These are phyloP conservation scores for Bassia scoparia DNA, from an alignment of 148 eudicot genomes.

Conservation along the genomic window DNA sequence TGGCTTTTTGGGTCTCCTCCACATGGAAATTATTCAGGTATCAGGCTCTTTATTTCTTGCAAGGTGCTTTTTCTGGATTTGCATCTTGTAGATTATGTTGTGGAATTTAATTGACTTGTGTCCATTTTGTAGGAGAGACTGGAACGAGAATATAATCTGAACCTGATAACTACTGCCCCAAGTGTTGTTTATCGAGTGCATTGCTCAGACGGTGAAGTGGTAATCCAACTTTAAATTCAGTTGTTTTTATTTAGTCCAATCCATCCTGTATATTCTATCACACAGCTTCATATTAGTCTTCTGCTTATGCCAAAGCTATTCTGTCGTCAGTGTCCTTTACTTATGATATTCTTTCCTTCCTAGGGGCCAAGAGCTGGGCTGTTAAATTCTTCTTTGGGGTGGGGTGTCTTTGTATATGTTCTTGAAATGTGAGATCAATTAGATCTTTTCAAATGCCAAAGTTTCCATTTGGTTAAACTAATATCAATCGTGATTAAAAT, in stretches of 20 bases:
- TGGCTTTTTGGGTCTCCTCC: slow-evolving; percentile 96
- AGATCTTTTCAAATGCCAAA: neutral
- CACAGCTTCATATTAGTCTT: neutral
- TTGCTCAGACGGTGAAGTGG: slow-evolving; percentile 69
- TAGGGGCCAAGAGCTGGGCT: neutral
- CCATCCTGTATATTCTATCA: no score
- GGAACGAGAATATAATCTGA: slow-evolving; percentile 90
- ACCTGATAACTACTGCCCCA: slow-evolving; percentile 94
- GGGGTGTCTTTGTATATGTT: neutral
- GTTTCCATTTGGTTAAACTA: neutral
- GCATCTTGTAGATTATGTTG: neutral
- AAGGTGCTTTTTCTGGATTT: slow-evolving; percentile 3
- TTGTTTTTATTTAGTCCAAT: neutral
- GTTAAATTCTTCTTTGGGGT: neutral
- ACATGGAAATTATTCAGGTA: slow-evolving; percentile 99
- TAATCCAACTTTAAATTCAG: slow-evolving; percentile 30
- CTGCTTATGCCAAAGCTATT: neutral
- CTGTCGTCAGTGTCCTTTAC: neutral
- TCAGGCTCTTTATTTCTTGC: neutral
- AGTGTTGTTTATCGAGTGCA: slow-evolving; percentile 92
- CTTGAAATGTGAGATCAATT: neutral
- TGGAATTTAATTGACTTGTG: neutral
- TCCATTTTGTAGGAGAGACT: slow-evolving; percentile 83
- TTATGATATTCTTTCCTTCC: neutral
- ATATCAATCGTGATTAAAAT: slow-evolving; percentile 10